A percentile compares a stretch with the other conserved stretches of the same genome.
These are phyloP conservation scores for Monosporozyma aerobia DNA, from an alignment of 805 yeast species.

Conservation along the genomic window DNA sequence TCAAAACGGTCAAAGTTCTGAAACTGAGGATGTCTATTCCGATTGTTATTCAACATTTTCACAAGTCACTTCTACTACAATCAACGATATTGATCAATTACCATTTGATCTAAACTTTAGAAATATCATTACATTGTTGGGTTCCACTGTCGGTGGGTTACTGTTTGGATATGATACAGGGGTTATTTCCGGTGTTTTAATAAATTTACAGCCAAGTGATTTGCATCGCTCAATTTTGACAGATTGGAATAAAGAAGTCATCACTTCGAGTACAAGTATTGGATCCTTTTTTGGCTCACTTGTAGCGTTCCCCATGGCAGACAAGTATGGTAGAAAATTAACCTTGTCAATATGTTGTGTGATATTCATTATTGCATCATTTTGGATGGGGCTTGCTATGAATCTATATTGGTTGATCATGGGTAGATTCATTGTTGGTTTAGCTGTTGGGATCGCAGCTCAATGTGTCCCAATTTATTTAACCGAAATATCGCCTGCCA, in stretches of 20 bases:
- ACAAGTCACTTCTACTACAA: conserved; percentile 21
- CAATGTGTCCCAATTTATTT: conserved; percentile 55
- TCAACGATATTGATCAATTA: conserved; percentile 24
- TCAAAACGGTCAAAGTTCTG: conserved; percentile 2
- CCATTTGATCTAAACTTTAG: conserved; percentile 18
- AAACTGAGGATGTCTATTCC: conserved; percentile 21
- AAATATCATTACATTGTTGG: conserved; percentile 13
- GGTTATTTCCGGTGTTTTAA: conserved; percentile 50
- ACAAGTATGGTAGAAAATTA: conserved; percentile 37
- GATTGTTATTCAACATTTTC: conserved; percentile 25
- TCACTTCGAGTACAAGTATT: conserved; percentile 40
- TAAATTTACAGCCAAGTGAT: conserved; percentile 36
- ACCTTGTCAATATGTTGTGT: conserved; percentile 36
- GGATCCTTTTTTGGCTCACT: conserved; percentile 49
- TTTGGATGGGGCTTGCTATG: conserved; percentile 37
- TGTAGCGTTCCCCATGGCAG: conserved; percentile 41
- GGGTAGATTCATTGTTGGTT: conserved; percentile 60
- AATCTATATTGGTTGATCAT: conserved; percentile 35
- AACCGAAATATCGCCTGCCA: conserved; percentile 42
- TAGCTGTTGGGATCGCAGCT: conserved; percentile 65
- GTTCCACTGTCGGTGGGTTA: conserved; percentile 49
- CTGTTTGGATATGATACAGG: conserved; percentile 62
- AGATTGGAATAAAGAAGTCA: conserved; percentile 32
- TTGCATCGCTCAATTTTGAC: conserved; percentile 29
- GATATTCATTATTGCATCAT: conserved; percentile 39